phyloP scores from a whole-genome alignment of 2,329 filamentous ascomycete species.

The Hypoxylon sp. region DNA sequence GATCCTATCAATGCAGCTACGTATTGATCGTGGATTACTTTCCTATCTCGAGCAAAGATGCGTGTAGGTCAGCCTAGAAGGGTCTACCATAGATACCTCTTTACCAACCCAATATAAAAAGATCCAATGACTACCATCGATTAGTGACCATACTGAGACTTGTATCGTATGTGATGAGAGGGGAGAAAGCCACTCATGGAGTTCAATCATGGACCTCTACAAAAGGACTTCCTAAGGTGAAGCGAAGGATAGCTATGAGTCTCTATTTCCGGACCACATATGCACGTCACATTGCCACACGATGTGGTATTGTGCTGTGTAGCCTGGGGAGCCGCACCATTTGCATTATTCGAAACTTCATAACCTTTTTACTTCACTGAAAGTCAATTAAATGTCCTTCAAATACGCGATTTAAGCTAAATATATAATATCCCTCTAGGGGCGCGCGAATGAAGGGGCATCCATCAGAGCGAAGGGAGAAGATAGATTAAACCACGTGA shows the following conservation, averaged over 20 bases:
- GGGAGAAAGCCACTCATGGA: not conserved
- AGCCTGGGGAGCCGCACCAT: conserved; percentile 5
- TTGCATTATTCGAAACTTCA: not conserved
- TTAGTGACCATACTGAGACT: conserved; percentile 9
- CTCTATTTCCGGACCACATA: conserved; percentile 8
- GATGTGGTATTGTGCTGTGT: not conserved
- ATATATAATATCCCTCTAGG: not conserved
- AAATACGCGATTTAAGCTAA: conserved; percentile 6
- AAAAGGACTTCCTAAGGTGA: conserved; percentile 4
- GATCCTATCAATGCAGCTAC: not conserved
- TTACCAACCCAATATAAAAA: conserved; percentile 10
- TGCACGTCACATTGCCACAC: conserved; percentile 7
- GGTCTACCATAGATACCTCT: conserved; percentile 4
- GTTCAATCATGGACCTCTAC: not conserved
- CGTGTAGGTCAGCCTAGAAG: not conserved
- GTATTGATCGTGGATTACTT: not conserved
- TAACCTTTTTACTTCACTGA: not conserved
- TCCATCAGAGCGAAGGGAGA: conserved; percentile 1
- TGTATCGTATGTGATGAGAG: conserved; percentile 5
- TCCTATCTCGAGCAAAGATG: not conserved
- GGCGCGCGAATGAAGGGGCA: not conserved
- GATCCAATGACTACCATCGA: conserved; percentile 7
- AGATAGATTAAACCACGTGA: conserved; percentile 1
- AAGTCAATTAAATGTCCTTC: not conserved
- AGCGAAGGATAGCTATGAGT: not conserved